These are phyloP conservation scores for Hypoxylon subgilvum DNA, from an alignment of 495 filamentous ascomycete species.

Conservation along the genomic window DNA sequence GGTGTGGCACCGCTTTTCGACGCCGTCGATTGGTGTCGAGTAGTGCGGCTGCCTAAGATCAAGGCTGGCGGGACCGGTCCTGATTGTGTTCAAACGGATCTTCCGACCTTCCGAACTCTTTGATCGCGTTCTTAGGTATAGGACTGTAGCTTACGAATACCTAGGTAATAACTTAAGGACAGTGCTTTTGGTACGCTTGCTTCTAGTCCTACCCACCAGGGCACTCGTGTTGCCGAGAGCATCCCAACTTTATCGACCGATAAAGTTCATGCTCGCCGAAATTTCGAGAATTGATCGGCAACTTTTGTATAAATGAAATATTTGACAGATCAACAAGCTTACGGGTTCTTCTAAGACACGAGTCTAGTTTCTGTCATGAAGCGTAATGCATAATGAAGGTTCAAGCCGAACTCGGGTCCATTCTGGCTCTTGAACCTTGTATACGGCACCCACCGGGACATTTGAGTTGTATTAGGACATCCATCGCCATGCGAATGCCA, in stretches of 20 bases:
- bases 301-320: neutral
- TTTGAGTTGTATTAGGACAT: neutral
- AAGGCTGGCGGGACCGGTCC: constrained; percentile 17
- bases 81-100: constrained; percentile 24
- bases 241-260: neutral
- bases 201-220: neutral
- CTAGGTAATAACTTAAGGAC: too few relatives aligned
- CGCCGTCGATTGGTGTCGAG: constrained; percentile 4
- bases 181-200: too few relatives aligned
- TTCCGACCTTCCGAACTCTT: constrained; percentile 29
- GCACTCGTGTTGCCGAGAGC: constrained; percentile 7
- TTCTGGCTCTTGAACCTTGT: neutral
- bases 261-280: neutral
- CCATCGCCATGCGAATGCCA: neutral
- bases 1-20: neutral
- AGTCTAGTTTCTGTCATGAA: constrained; percentile 12
- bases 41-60: constrained; percentile 10
- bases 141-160: too few relatives aligned
- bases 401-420: constrained; percentile 14
- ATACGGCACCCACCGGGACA: neutral
- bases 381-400: constrained; percentile 11
- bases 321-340: neutral
- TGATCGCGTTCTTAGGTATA: neutral
- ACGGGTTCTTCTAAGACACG: neutral
- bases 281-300: neutral